A percentile compares a stretch with the other conserved stretches of the same genome.
Evolutionary conservation across 2,329 filamentous ascomycete species (phyloP).

Genomic region (Ascochyta pisi): DNA sequence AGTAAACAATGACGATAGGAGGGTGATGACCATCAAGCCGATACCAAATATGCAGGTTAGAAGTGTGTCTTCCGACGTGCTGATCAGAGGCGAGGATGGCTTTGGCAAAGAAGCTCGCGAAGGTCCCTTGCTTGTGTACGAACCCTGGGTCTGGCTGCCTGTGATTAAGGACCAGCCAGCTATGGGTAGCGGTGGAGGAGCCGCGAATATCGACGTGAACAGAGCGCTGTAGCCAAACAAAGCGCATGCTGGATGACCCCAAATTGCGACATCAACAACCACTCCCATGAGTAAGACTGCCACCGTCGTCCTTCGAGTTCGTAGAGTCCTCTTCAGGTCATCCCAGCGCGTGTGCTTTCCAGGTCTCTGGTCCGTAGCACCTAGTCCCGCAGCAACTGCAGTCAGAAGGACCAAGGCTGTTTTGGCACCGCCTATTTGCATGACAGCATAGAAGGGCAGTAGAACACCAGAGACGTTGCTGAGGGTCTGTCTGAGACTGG

Average conservation of each 20-base stretch:
- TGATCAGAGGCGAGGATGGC: slow-evolving; percentile 45
- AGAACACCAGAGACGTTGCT: slow-evolving; percentile 52
- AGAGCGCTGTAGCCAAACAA: slow-evolving; percentile 58
- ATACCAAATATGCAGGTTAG: slow-evolving; percentile 53
- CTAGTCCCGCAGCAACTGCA: slow-evolving; percentile 55
- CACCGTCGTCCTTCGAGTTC: slow-evolving; percentile 47
- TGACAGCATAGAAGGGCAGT: slow-evolving; percentile 63
- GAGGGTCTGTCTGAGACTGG: slow-evolving; percentile 31
- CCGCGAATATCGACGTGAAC: slow-evolving; percentile 53
- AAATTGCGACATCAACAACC: slow-evolving; percentile 43
- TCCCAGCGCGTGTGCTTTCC: slow-evolving; percentile 44
- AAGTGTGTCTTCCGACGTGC: slow-evolving; percentile 49
- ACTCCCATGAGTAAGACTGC: slow-evolving; percentile 44
- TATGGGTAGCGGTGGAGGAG: slow-evolving; percentile 58
- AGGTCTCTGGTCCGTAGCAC: slow-evolving; percentile 38
- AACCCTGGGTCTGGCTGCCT: slow-evolving; percentile 26
- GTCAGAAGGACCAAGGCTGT: slow-evolving; percentile 61
- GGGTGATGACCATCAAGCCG: slow-evolving; percentile 45
- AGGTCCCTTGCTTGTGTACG: slow-evolving; percentile 30
- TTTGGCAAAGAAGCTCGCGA: slow-evolving; percentile 41
- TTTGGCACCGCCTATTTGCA: slow-evolving; percentile 62
- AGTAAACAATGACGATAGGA: slow-evolving; percentile 45
- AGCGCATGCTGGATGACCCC: slow-evolving; percentile 31
- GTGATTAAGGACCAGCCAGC: slow-evolving; percentile 42
- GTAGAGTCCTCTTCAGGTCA: slow-evolving; percentile 43